A percentile compares a stretch with the other conserved stretches of the same genome.
Conservation (phyloP, 306 rosid species). For the Quercus glauca region DNA sequence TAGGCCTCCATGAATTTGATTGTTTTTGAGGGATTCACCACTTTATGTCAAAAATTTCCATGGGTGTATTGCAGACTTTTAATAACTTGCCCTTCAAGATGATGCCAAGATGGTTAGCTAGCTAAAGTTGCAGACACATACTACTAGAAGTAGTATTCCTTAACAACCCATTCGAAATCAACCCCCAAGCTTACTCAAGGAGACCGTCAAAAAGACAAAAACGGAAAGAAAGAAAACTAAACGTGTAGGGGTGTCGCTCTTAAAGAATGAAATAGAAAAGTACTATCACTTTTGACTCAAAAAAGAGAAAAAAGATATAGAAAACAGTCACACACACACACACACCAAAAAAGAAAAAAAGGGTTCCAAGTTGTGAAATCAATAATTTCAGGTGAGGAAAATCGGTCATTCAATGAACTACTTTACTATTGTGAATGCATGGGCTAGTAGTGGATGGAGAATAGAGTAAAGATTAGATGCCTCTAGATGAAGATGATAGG, state of each 20-base stretch:
- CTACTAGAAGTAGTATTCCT: too few species aligned
- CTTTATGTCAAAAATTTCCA: too few species aligned
- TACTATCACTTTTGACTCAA: not conserved
- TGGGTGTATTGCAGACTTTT: too few species aligned
- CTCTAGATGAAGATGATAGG: too few species aligned
- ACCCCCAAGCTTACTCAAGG: not conserved
- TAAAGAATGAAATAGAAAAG: not conserved
- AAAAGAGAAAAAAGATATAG: not conserved
- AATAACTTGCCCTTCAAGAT: too few species aligned
- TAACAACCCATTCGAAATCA: not conserved
- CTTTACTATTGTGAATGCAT: too few species aligned
- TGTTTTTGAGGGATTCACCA: too few species aligned
- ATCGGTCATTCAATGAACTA: not conserved
- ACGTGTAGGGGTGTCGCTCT: not conserved
- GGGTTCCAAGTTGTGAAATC: not conserved
- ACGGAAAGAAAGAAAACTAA: not conserved
- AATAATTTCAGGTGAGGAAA: not conserved
- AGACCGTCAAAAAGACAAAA: not conserved
- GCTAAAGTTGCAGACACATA: too few species aligned
- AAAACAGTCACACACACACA: not conserved
- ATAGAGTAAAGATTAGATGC: too few species aligned
- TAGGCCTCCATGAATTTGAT: too few species aligned
- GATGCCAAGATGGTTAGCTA: too few species aligned
- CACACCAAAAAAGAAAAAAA: not conserved
- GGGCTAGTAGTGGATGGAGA: too few species aligned